These are phyloP conservation scores for Aspergillus sp. DNA, from an alignment of 2,329 filamentous ascomycete species.

Conservation along the genomic window DNA sequence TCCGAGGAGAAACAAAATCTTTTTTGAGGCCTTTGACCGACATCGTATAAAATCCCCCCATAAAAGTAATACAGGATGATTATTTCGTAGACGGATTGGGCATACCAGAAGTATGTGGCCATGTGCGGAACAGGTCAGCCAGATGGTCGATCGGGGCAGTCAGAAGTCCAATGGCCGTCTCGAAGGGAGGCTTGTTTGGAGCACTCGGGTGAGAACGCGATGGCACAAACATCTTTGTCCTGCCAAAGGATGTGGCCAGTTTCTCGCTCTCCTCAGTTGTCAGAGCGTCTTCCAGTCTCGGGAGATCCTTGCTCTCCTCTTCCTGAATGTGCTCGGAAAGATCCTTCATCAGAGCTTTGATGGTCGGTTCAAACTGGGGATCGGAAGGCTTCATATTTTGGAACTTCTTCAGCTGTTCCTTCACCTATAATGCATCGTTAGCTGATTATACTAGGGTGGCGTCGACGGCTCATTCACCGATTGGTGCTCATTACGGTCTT, in stretches of 20 bases:
- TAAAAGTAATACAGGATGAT: neutral
- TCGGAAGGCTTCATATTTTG: slow-evolving; percentile 39
- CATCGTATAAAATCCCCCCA: neutral
- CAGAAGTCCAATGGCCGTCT: slow-evolving; percentile 50
- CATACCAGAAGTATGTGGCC: slow-evolving; percentile 3
- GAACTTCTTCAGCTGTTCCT: slow-evolving; percentile 45
- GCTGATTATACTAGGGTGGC: neutral
- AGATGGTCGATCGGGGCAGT: slow-evolving; percentile 54
- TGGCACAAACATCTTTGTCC: slow-evolving; percentile 51
- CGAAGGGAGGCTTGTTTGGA: slow-evolving; percentile 50
- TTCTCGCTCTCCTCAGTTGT: slow-evolving; percentile 23
- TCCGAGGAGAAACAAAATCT: no score
- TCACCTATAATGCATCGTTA: slow-evolving; percentile 36
- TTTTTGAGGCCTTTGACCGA: neutral
- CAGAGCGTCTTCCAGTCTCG: slow-evolving; percentile 41
- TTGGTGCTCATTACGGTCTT: slow-evolving; percentile 44
- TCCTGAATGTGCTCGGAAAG: slow-evolving; percentile 45
- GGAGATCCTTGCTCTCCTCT: slow-evolving; percentile 47
- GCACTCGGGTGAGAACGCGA: slow-evolving; percentile 47
- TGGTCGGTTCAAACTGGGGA: slow-evolving; percentile 34
- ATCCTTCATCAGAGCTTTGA: slow-evolving; percentile 38
- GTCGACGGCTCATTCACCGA: slow-evolving; percentile 1
- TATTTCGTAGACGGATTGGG: neutral
- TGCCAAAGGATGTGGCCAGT: slow-evolving; percentile 41
- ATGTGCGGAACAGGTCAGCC: slow-evolving; percentile 50